phyloP scores from a whole-genome alignment of 1,284 basidiomycete genomes.

The Ceratobasidium sp. region DNA sequence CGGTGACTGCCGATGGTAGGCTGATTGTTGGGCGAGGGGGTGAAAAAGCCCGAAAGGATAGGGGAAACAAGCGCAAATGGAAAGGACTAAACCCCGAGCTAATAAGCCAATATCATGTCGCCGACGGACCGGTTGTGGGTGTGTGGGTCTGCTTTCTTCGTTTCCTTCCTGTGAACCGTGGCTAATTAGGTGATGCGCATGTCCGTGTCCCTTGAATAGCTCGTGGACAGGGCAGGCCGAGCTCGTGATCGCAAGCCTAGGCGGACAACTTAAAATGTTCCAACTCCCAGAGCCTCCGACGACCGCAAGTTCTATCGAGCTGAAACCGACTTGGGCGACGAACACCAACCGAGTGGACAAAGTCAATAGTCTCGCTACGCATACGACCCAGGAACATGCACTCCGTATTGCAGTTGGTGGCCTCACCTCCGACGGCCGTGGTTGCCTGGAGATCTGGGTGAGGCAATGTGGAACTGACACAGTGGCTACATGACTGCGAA shows the following conservation, averaged over 20 bases:
- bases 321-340: slow-evolving; percentile 57
- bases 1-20: slow-evolving; percentile 75
- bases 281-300: slow-evolving; percentile 51
- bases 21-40: slow-evolving; percentile 72
- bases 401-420: slow-evolving; percentile 63
- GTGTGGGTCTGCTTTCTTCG: slow-evolving; percentile 56
- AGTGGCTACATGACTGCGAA: neutral
- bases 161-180: neutral
- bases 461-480: slow-evolving; percentile 3
- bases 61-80: slow-evolving; percentile 72
- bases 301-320: slow-evolving; percentile 46
- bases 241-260: slow-evolving; percentile 64
- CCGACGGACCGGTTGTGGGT: slow-evolving; percentile 73
- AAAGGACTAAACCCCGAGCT: slow-evolving; percentile 63
- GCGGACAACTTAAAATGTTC: slow-evolving; percentile 63
- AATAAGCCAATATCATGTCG: slow-evolving; percentile 55
- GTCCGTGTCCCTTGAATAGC: neutral
- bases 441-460: slow-evolving; percentile 66
- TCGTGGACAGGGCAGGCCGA: slow-evolving; percentile 18
- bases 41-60: slow-evolving; percentile 55
- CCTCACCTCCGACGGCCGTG: slow-evolving; percentile 62
- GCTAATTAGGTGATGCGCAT: too few relatives aligned
- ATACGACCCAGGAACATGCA: neutral
- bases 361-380: slow-evolving; percentile 62
- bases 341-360: slow-evolving; percentile 58